A percentile compares a stretch with the other conserved stretches of the same genome.
These are phyloP conservation scores for Xanthoconium stramineum DNA, from an alignment of 768 basidiomycete genomes.

Conservation along the genomic window DNA sequence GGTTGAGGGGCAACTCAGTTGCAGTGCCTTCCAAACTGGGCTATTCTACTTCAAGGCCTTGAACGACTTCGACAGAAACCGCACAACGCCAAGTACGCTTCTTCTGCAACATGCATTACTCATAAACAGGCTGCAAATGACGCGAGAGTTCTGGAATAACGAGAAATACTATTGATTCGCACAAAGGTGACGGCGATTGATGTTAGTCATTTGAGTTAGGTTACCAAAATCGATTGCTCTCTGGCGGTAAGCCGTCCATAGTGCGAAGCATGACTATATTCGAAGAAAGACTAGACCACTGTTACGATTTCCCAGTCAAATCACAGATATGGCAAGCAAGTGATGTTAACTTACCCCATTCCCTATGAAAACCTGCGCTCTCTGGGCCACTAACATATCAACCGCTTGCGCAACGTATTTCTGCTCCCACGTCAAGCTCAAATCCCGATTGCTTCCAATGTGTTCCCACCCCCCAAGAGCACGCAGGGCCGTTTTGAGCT, in stretches of 20 bases:
- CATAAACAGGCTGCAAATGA: not conserved
- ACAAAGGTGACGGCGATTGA: no score
- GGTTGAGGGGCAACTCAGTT: conserved; percentile 9
- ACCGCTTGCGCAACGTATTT: conserved; percentile 42
- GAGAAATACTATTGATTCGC: no score
- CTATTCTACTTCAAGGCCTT: no score
- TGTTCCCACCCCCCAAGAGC: conserved; percentile 34
- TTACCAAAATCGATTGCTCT: conserved; percentile 36
- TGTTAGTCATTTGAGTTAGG: no score
- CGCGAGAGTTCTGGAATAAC: not conserved
- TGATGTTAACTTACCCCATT: conserved; percentile 42
- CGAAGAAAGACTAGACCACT: conserved; percentile 43
- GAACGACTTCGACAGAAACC: no score
- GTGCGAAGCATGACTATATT: conserved; percentile 39
- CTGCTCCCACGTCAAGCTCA: conserved; percentile 41
- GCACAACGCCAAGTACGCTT: no score
- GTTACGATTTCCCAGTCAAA: not conserved
- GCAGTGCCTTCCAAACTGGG: conserved; percentile 11
- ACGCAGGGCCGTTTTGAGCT: conserved; percentile 35
- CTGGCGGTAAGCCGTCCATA: conserved; percentile 22
- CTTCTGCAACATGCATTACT: not conserved
- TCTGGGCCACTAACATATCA: conserved; percentile 48
- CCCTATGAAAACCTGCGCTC: conserved; percentile 47
- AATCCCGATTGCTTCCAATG: conserved; percentile 39
- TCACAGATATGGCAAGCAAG: not conserved